Conservation (phyloP, 345 rosid species). For the Citrus australasica region DNA sequence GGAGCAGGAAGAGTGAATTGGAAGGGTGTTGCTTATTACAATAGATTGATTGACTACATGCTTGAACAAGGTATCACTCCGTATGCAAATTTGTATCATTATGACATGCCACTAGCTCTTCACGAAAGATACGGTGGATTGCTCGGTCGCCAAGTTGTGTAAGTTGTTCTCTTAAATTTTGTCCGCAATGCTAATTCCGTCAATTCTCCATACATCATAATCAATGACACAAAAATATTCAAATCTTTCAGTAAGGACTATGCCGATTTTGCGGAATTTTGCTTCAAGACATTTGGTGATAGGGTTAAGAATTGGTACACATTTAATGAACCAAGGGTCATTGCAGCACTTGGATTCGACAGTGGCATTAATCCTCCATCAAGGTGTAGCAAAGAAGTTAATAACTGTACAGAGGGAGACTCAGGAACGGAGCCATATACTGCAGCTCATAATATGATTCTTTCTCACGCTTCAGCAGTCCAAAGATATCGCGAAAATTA, state of each 20-base stretch:
- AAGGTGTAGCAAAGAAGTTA: slow-evolving; percentile 52
- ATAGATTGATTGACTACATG: slow-evolving; percentile 23
- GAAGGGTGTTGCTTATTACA: neutral
- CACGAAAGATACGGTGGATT: slow-evolving; percentile 40
- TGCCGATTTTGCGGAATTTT: slow-evolving; percentile 57
- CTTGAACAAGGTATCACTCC: slow-evolving; percentile 37
- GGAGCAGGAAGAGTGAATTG: neutral
- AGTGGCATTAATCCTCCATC: slow-evolving; percentile 50
- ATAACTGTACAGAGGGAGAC: slow-evolving; percentile 52
- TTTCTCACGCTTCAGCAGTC: slow-evolving; percentile 57
- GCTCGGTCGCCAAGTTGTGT: slow-evolving; percentile 35
- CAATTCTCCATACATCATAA: no score
- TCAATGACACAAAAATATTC: no score
- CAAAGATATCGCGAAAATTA: slow-evolving; percentile 52
- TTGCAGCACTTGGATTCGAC: slow-evolving; percentile 60
- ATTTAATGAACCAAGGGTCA: slow-evolving; percentile 58
- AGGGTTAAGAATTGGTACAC: slow-evolving; percentile 71
- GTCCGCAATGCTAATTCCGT: no score
- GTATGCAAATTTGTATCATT: slow-evolving; percentile 52
- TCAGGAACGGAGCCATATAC: slow-evolving; percentile 62
- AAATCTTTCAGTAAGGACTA: slow-evolving; percentile 44
- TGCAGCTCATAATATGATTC: slow-evolving; percentile 52
- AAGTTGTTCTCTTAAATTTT: slow-evolving; percentile 4
- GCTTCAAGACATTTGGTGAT: slow-evolving; percentile 62
- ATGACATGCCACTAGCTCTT: slow-evolving; percentile 54